Conservation (phyloP, 768 basidiomycete genomes). For the Boletus rex-veris region DNA sequence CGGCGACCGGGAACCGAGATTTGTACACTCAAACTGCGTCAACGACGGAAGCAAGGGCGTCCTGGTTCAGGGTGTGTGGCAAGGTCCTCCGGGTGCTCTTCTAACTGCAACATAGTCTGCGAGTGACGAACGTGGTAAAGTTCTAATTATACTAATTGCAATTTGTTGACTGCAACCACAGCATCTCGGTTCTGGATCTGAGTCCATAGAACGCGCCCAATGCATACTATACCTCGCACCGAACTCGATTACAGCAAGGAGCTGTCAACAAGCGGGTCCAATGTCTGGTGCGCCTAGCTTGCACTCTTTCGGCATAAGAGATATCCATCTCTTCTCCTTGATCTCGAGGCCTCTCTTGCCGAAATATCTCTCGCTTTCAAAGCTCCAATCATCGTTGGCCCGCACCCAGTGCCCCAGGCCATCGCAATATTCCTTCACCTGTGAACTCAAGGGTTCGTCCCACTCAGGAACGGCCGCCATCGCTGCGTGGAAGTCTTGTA, state of each 20-base stretch:
- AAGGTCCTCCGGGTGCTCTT: too few relatives aligned
- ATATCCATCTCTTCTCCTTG: slow-evolving; percentile 7
- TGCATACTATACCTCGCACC: too few relatives aligned
- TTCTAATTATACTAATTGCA: too few relatives aligned
- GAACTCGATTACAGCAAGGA: background rate
- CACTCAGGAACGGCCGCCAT: slow-evolving; percentile 36
- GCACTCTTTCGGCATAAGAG: slow-evolving; percentile 1
- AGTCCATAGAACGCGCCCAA: too few relatives aligned
- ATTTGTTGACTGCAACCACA: too few relatives aligned
- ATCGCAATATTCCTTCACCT: slow-evolving; percentile 41
- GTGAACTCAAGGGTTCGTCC: slow-evolving; percentile 38
- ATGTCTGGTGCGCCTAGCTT: background rate
- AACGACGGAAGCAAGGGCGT: too few relatives aligned
- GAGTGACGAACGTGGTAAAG: too few relatives aligned
- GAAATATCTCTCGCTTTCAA: slow-evolving; percentile 8
- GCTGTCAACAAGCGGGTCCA: slow-evolving; percentile 3
- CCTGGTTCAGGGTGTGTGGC: too few relatives aligned
- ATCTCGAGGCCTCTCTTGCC: slow-evolving; percentile 3
- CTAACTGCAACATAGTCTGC: too few relatives aligned
- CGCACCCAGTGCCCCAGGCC: slow-evolving; percentile 50
- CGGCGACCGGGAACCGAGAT: too few relatives aligned
- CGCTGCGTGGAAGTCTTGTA: slow-evolving; percentile 8
- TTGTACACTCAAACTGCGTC: too few relatives aligned
- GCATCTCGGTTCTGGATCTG: too few relatives aligned
- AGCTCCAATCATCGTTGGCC: slow-evolving; percentile 6